Evolutionary conservation across 345 rosid species (phyloP).

Genomic region (Aquilaria malaccensis): DNA sequence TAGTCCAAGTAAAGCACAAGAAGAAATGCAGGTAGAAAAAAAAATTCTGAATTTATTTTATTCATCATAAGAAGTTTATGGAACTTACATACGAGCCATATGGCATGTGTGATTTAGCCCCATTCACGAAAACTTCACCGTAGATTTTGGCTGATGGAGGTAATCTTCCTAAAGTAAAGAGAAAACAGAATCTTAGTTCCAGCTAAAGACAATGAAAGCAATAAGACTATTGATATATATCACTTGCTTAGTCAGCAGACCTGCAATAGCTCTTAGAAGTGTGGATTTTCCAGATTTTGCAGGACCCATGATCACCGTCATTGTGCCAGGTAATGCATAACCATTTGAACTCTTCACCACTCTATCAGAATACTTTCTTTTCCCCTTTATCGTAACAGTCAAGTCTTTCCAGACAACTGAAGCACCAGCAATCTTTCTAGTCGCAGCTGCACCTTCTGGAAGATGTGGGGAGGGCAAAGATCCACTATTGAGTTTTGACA

Average conservation of each 20-base stretch:
- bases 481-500: conserved; percentile 81
- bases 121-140: conserved; percentile 87
- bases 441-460: conserved; percentile 45
- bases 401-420: conserved; percentile 93
- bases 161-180: conserved; percentile 60
- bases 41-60: neutral
- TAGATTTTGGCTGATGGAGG: conserved; percentile 70
- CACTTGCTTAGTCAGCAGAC: conserved; percentile 22
- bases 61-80: neutral
- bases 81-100: conserved; percentile 92
- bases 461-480: conserved; percentile 78
- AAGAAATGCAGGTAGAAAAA: neutral
- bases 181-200: conserved; percentile 16
- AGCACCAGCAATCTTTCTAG: conserved; percentile 82
- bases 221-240: neutral
- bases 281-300: conserved; percentile 98
- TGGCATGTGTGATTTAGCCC: conserved; percentile 58
- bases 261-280: conserved; percentile 85
- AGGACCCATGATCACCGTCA: conserved; percentile 99
- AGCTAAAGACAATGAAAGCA: neutral
- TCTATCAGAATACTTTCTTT: conserved; percentile 84
- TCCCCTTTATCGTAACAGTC: conserved; percentile 83
- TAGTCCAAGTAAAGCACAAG: neutral
- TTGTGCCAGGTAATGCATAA: conserved; percentile 92
- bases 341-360: conserved; percentile 93